Evolutionary conservation across 139 green algal genomes (phyloP).

Genomic region (Picochlorum sp.): DNA sequence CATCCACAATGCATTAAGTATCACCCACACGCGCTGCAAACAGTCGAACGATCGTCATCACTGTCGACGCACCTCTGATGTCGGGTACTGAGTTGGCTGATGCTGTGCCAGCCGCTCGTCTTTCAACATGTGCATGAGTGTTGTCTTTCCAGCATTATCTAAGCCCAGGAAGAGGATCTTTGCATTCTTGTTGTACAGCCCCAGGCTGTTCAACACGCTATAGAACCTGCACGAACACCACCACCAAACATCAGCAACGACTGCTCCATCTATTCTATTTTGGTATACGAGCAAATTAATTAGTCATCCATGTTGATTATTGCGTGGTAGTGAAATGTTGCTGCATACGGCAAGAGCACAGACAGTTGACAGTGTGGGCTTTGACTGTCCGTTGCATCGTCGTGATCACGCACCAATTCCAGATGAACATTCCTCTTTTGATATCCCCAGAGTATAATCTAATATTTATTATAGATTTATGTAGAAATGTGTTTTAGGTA

Average conservation of each 20-base stretch:
- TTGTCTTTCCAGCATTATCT: constrained; percentile 99
- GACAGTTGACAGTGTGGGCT: too few species aligned
- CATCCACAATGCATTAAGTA: background rate
- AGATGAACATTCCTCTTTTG: constrained; percentile 9
- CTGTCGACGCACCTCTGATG: constrained; percentile 60
- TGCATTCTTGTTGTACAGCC: constrained; percentile 97
- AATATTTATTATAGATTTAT: background rate
- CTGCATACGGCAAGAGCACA: too few species aligned
- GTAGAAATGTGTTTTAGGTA: too few species aligned
- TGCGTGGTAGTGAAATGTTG: too few species aligned
- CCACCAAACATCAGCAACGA: too few species aligned
- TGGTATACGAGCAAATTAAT: too few species aligned
- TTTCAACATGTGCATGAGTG: constrained; percentile 99
- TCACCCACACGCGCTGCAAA: background rate
- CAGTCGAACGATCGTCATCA: background rate
- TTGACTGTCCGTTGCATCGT: background rate
- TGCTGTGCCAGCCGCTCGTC: constrained; percentile 95
- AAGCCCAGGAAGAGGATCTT: constrained; percentile 99
- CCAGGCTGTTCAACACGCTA: constrained; percentile 79
- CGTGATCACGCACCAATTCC: constrained; percentile 10
- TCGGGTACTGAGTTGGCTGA: constrained; percentile 96
- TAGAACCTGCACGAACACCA: constrained; percentile 70
- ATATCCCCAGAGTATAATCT: background rate
- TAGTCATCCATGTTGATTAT: too few species aligned
- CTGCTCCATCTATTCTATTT: too few species aligned